Evolutionary conservation across 2,329 filamentous ascomycete species (phyloP), one percentile per base, ranked within the genome.

Genomic region (Cladosporium oxysporum): DNA sequence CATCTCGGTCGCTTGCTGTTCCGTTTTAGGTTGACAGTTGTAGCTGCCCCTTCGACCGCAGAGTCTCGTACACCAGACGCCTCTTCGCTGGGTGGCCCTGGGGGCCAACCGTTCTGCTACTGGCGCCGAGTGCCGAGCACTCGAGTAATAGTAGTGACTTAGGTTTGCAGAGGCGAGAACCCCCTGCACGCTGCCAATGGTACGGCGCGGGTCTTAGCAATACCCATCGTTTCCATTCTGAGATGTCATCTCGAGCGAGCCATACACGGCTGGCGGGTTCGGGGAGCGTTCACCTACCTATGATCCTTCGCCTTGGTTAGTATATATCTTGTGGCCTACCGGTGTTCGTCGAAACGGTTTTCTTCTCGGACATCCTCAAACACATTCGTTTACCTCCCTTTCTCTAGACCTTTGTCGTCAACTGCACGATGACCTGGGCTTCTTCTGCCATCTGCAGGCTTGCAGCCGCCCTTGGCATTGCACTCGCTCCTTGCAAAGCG

Each of bases 171-270:
- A 55, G 61, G 61, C 61, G 61, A 57, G 61, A 63, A 33, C 47
- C 59, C 60, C 61, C 28, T 57, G 61, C 49, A 31, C 61, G 23
- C n/a, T 63, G 61, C 61, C 61, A 63, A 63, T 57, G 61, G 61
- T 55, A 63, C 49, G 35, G 61, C 35, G 33, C 50, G 61, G 33
- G 50, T 63, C 61, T 63, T 57, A 63, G 61, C 61, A 55, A 33
- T 63, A 23, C 50, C 50, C 50, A 57, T 57, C 23, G 50, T 62
- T 62, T 62, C 60, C 60, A 53, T 14, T 62, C 60, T 26, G 44
- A 62, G 60, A 55, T 33, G 26, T 50, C 21, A 14, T 47, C 47
- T 49, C n/a, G 47, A 55, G 28, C 31, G 47, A 62, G 28, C 31
- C 60, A 49, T 37, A 29, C 28, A 58, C 55, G 31, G 55, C 33